Evolutionary conservation across 768 basidiomycete species (phyloP).

Genomic region (Suillus bovinus): DNA sequence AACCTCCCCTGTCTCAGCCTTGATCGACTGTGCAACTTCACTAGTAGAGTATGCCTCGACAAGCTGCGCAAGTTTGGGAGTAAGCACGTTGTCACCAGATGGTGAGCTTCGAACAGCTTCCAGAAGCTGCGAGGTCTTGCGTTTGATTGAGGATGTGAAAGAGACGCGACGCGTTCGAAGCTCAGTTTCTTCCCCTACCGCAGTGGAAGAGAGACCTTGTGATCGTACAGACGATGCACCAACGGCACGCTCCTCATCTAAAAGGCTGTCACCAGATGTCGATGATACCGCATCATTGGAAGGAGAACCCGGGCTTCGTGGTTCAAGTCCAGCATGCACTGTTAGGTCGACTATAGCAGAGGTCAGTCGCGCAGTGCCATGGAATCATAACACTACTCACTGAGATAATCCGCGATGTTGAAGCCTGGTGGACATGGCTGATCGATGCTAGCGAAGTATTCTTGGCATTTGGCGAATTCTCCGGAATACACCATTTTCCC

Average conservation of each 20-base stretch:
- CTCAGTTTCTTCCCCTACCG: constrained; percentile 50
- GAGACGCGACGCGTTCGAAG: constrained; percentile 47
- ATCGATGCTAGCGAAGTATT: constrained; percentile 78
- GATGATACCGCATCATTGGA: constrained; percentile 46
- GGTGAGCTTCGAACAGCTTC: constrained; percentile 49
- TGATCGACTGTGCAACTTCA: constrained; percentile 60
- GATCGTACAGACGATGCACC: constrained; percentile 45
- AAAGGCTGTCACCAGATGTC: constrained; percentile 45
- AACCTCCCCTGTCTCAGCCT: constrained; percentile 57
- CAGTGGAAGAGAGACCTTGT: constrained; percentile 30
- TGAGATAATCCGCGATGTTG: constrained; percentile 96
- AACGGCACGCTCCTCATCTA: constrained; percentile 72
- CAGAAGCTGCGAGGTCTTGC: constrained; percentile 73
- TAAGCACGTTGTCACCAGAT: constrained; percentile 30
- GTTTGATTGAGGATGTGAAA: constrained; percentile 56
- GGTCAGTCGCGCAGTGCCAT: not conserved
- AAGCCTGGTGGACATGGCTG: constrained; percentile 89
- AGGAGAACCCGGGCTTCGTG: constrained; percentile 33
- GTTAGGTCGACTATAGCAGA: constrained; percentile 64
- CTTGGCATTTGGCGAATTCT: constrained; percentile 65
- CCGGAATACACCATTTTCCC: constrained; percentile 89
- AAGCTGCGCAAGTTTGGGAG: constrained; percentile 66
- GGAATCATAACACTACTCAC: constrained; percentile 46
- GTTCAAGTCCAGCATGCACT: constrained; percentile 52
- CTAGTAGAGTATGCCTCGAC: constrained; percentile 72